Percentiles rank a stretch among this genome's conserved stretches.
Conservation (phyloP, 2,329 filamentous ascomycete genomes). For the Dothistroma pini region DNA sequence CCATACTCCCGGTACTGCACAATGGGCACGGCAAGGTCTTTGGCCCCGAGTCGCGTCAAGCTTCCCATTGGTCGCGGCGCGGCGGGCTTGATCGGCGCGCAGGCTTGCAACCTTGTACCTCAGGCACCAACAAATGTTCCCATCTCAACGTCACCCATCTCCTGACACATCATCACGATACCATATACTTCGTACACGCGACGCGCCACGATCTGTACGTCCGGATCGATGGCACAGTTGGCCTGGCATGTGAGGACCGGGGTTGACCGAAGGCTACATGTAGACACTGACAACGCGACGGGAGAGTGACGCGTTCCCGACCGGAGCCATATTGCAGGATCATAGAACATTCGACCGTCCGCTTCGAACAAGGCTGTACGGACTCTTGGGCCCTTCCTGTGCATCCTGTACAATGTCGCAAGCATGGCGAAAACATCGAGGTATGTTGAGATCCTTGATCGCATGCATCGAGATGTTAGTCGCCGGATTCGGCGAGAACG, state of each 20-base stretch:
- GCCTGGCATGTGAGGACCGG: neutral
- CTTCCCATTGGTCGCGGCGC: neutral
- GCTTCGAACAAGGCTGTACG: too few relatives aligned
- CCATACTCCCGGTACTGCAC: too few relatives aligned
- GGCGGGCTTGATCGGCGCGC: neutral
- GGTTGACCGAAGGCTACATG: neutral
- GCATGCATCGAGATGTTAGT: neutral
- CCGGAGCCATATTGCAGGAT: too few relatives aligned
- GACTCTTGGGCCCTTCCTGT: too few relatives aligned
- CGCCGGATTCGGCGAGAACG: neutral
- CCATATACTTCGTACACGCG: neutral
- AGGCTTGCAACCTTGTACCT: neutral
- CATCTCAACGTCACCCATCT: neutral
- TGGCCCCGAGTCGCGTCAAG: neutral
- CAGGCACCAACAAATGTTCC: neutral
- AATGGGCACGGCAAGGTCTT: too few relatives aligned
- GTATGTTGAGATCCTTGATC: neutral
- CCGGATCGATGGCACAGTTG: neutral
- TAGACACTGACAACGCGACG: too few relatives aligned
- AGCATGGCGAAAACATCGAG: neutral
- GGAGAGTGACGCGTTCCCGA: too few relatives aligned
- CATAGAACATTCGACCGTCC: too few relatives aligned
- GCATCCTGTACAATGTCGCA: too few relatives aligned
- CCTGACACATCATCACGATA: neutral
- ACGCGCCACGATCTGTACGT: neutral